Evolutionary conservation across 257 asterid species (phyloP), one percentile per base, ranked within the genome.

Genomic region (Jacaranda mimosifolia): DNA sequence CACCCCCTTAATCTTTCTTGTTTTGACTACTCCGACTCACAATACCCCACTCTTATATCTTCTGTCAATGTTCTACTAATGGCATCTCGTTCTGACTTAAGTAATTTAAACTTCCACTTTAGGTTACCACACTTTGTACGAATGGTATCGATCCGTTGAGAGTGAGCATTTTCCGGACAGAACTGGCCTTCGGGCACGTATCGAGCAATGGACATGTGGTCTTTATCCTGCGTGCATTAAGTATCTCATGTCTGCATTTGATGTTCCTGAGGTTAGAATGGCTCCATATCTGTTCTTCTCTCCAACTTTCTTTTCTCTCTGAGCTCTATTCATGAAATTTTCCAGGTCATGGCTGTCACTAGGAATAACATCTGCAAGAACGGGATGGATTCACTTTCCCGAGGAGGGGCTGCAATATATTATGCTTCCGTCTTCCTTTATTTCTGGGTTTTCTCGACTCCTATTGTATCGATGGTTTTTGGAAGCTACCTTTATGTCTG

Each of bases 181-280:
- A 57, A 90, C 95, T 7, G 95, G 95, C 72, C 91, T 90, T 9
- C 85, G 92, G 64, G 85, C 86, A 42, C 92, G 95, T 65, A 86
- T 90, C 18, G 95, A 90, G 58, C 89, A 88, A 80, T 90, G 91
- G 95, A 90, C 92, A 18, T 85, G 86, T 52, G 95, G 95, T 69
- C 92, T 90, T 60, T 90, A 90, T 80, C 95, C 92, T 70, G 95
- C 92, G 17, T 90, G 95, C 84, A 90, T 90, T 63, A 90, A 90
- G 83, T 90, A 90, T 75, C 89, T 90, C 32, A 90, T 87, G 95
- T 90, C 92, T 18, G 95, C 91, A 60, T 90, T 88, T 78, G 95
- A 90, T 70, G 90, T 90, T 72, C 95, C 95, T 6, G 90, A 90
- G 92, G 95, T 86, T 40, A 69, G 82, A 74, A 69, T 66, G 38